These are phyloP conservation scores for Syzygium aqueum DNA, from an alignment of 345 rosid species.

Conservation along the genomic window DNA sequence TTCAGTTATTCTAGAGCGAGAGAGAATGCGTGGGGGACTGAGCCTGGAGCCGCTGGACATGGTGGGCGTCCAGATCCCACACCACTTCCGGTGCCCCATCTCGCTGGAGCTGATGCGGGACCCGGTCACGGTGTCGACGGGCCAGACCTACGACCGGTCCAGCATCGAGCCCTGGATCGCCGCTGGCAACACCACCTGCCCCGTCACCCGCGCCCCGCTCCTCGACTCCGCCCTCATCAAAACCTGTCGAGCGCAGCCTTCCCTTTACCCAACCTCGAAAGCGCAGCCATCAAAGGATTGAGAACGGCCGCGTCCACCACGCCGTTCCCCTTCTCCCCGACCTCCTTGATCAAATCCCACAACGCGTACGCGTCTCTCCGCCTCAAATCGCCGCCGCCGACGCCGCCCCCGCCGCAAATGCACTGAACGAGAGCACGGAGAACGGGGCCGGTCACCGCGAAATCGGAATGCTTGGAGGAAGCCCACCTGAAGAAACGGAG, in stretches of 20 bases:
- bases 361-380: slow-evolving; percentile 40
- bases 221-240: slow-evolving; percentile 73
- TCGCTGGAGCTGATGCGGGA: slow-evolving; percentile 95
- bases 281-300: slow-evolving; percentile 53
- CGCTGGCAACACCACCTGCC: slow-evolving; percentile 87
- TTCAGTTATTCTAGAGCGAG: neutral
- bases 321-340: slow-evolving; percentile 24
- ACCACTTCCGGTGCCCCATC: slow-evolving; percentile 94
- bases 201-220: slow-evolving; percentile 75
- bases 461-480: slow-evolving; percentile 13
- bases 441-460: slow-evolving; percentile 19
- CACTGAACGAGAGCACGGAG: slow-evolving; percentile 41
- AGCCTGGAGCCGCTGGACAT: slow-evolving; percentile 66
- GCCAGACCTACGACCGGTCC: slow-evolving; percentile 93
- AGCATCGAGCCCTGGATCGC: slow-evolving; percentile 97
- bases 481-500: slow-evolving; percentile 62
- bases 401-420: slow-evolving; percentile 17
- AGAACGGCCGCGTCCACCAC: slow-evolving; percentile 38
- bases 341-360: slow-evolving; percentile 71
- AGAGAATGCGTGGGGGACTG: neutral
- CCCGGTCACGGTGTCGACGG: slow-evolving; percentile 86
- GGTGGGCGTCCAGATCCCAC: slow-evolving; percentile 60
- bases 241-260: slow-evolving; percentile 68
- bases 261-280: slow-evolving; percentile 60
- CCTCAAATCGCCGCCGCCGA: slow-evolving; percentile 18